Base-by-base conservation (phyloP, 345 rosid species). In the Noccaea bulbosa region DNA sequence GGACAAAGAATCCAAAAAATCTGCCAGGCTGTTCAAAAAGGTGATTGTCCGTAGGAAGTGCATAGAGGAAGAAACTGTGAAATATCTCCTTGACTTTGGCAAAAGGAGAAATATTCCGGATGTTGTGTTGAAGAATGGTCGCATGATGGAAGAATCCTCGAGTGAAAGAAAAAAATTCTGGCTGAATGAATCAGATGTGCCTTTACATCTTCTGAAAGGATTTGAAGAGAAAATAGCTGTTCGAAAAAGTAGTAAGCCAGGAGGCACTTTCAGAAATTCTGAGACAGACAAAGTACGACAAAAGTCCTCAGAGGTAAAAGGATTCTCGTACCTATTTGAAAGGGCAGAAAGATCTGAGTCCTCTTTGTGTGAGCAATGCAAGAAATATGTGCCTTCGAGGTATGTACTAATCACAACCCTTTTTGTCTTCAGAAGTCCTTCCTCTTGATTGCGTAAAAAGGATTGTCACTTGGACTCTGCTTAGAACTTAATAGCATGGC, bases 11-110 rank as follows among this genome's bases (percentile, higher is more conserved):
- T 81, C 81, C 62, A 87, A 70, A 78, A 94, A 86, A 79, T 85
- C 96, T 60, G 72, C 76, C 58, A 81, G 99, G 85, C 77, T 85
- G 58, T 94, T 91, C 73, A 94, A 91, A 83, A 94, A 94, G 77
- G 88, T 79, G 14, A 85, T 89, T 71, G 68, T 94, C 45, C 96
- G 99, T 71, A 80, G 93, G 72, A 94, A 91, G 80, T 59, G 76
- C 64, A 9, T 75, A 14, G 97, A 87, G 67, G 87, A 81, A 53
- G 80, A 80, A 55, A 81, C 58, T 39, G 78, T 76, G 46, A 94
- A 85, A 77, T 94, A 91, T 84, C 97, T 94, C 80, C 90, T 94
- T 77, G 99, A 94, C 83, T 91, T 94, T 79, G 99, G 99, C 57
- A 91, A 91, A 81, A 88, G 99, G 81, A 94, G 85, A 87, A 78